A percentile compares a stretch with the other conserved stretches of the same genome.
Evolutionary conservation across 2,329 filamentous ascomycete genomes (phyloP).

Genomic region (Aspergillus felis): DNA sequence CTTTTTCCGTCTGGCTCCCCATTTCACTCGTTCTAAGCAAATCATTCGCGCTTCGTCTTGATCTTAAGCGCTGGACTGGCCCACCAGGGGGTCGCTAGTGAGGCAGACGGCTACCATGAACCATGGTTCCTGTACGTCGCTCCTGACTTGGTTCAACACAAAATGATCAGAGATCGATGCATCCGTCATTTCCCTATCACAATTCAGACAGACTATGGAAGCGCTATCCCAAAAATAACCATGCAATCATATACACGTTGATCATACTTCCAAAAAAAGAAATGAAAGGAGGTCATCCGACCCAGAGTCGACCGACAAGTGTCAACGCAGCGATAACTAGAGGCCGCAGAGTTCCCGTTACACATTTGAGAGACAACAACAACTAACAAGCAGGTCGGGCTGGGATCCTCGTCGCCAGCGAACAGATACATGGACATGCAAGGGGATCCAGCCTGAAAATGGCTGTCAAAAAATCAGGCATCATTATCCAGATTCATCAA

Average conservation of each 20-base stretch:
- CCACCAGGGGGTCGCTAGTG: not conserved
- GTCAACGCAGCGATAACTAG: conserved; percentile 1
- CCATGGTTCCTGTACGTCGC: not conserved
- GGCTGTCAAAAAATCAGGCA: conserved; percentile 3
- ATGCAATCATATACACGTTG: conserved; percentile 11
- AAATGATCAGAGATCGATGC: not conserved
- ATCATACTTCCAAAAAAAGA: conserved; percentile 8
- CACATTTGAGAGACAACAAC: not conserved
- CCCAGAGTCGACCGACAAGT: not conserved
- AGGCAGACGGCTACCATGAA: not conserved
- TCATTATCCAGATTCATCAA: not conserved
- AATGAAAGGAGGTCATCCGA: not conserved
- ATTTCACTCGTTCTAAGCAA: not conserved
- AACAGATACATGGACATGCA: conserved; percentile 3
- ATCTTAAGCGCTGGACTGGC: not conserved
- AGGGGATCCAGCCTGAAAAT: conserved; percentile 4
- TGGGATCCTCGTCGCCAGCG: not conserved
- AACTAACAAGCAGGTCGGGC: not conserved
- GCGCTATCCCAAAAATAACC: conserved; percentile 1
- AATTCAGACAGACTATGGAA: not conserved
- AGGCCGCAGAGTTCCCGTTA: conserved; percentile 1
- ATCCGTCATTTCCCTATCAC: not conserved
- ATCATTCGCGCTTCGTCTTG: conserved; percentile 1
- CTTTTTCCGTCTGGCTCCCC: not conserved
- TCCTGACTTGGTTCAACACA: not conserved